Percentiles rank a stretch among this genome's conserved stretches.
phyloP scores from a whole-genome alignment of 345 rosid genomes.

The Eucalyptus shirleyi region DNA sequence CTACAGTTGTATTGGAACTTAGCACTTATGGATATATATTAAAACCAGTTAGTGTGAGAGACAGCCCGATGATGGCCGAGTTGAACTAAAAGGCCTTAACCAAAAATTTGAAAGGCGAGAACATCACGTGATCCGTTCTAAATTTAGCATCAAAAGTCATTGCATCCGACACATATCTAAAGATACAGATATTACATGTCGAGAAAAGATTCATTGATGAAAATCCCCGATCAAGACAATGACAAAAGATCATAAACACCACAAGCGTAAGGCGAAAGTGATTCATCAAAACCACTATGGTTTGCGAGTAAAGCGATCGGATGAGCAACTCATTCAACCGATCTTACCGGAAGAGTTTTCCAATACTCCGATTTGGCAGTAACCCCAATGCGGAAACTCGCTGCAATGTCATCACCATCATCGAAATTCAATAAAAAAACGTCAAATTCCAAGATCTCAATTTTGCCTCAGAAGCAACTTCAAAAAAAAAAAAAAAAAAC shows the following conservation, averaged over 20 bases:
- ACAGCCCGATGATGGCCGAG: fast-evolving
- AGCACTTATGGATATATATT: not conserved
- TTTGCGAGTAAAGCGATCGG: fast-evolving
- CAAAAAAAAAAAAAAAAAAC: not conserved
- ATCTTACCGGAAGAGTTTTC: not conserved
- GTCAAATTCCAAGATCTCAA: not conserved
- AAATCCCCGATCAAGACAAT: not conserved
- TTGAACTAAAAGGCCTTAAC: not conserved
- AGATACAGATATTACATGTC: not conserved
- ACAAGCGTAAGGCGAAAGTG: no score
- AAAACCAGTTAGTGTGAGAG: not conserved
- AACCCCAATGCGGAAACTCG: constrained; percentile 28
- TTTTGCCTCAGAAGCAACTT: not conserved
- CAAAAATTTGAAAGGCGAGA: not conserved
- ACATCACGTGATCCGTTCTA: not conserved
- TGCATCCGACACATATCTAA: not conserved
- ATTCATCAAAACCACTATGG: no score
- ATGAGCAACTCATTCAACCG: not conserved
- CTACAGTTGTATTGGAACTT: not conserved
- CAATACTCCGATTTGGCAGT: constrained; percentile 50
- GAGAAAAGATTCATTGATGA: not conserved
- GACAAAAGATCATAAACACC: no score
- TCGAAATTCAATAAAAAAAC: no score
- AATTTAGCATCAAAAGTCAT: not conserved
- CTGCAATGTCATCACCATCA: constrained; percentile 7